Evolutionary conservation across 306 rosid species (phyloP).

Genomic region (Cyamopsis tetragonoloba): DNA sequence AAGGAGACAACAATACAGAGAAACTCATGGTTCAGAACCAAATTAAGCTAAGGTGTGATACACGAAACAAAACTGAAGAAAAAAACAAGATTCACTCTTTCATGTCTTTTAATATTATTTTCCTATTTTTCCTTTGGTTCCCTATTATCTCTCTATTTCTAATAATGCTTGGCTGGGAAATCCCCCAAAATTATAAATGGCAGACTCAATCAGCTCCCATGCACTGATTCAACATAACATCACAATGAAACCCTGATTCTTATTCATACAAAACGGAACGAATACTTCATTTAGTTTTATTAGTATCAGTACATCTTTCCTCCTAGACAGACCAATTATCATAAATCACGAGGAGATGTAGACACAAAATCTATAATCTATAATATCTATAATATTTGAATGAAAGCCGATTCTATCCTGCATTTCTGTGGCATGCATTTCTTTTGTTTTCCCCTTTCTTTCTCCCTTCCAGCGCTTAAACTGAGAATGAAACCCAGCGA

Average conservation of each 20-base stretch:
- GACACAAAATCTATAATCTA: not conserved
- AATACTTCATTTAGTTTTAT: not conserved
- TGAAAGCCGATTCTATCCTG: not conserved
- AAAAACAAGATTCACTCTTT: too few species aligned
- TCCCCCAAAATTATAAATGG: not conserved
- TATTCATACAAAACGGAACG: not conserved
- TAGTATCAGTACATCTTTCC: not conserved
- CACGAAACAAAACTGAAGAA: conserved; percentile 2
- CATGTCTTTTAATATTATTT: not conserved
- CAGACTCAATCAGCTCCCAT: not conserved
- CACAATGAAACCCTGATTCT: not conserved
- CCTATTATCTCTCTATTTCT: not conserved
- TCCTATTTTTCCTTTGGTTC: not conserved
- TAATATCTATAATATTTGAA: too few species aligned
- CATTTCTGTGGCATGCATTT: not conserved
- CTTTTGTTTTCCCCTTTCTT: not conserved
- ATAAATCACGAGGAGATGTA: not conserved
- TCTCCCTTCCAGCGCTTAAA: not conserved
- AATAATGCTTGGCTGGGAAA: not conserved
- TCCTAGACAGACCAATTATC: not conserved
- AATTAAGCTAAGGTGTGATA: not conserved
- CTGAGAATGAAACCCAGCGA: not conserved
- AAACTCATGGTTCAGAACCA: conserved; percentile 14
- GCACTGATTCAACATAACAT: conserved; percentile 11
- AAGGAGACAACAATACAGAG: conserved; percentile 11